phyloP scores from a whole-genome alignment of 2,329 filamentous ascomycete species.

The Fusarium xyrophilum region DNA sequence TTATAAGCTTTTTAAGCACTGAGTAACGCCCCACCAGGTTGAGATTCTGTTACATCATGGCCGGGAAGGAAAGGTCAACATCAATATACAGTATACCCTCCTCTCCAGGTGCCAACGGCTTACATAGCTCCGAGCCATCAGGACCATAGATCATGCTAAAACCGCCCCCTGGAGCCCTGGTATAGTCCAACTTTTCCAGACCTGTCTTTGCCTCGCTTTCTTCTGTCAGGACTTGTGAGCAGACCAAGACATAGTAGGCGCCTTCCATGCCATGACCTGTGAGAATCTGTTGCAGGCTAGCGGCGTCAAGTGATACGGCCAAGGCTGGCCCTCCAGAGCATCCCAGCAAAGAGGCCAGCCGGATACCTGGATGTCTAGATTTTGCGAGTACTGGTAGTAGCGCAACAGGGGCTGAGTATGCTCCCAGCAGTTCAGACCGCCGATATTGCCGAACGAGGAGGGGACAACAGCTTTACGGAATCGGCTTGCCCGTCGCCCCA shows the following conservation, averaged over 20 bases:
- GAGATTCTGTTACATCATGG: background rate
- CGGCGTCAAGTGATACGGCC: background rate
- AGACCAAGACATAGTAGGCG: background rate
- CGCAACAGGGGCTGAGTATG: accelerated
- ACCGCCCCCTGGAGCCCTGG: background rate
- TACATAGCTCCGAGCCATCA: background rate
- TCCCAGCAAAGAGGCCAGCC: background rate
- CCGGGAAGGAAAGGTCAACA: background rate
- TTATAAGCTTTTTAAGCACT: too few species aligned
- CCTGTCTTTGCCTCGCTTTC: background rate
- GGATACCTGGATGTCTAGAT: background rate
- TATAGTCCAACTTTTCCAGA: background rate
- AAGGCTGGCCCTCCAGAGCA: background rate
- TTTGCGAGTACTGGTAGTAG: background rate
- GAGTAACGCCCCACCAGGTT: background rate
- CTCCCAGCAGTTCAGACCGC: background rate
- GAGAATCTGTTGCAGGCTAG: background rate
- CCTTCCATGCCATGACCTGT: background rate
- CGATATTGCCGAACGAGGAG: background rate
- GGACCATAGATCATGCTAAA: background rate
- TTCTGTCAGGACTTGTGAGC: background rate
- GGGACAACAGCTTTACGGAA: background rate
- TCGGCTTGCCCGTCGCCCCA: background rate
- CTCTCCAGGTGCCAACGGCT: background rate
- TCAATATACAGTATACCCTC: background rate